A percentile compares a stretch with the other conserved stretches of the same genome.
Conservation (phyloP, 2,329 filamentous ascomycete genomes). For the Penicillium sp. region DNA sequence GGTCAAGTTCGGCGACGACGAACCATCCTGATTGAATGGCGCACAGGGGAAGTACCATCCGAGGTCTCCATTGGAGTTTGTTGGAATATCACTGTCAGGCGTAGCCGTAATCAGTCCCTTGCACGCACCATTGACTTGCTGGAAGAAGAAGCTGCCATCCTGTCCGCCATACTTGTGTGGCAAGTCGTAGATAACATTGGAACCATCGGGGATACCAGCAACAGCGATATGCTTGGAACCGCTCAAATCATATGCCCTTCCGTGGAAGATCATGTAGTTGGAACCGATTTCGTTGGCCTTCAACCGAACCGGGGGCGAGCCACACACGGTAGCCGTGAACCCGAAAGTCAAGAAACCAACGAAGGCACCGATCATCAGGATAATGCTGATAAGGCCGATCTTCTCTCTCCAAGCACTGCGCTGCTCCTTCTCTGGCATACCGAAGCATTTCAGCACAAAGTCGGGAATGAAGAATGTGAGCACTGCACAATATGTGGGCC, state of each 20-base stretch:
- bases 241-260: slow-evolving; percentile 80
- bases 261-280: slow-evolving; percentile 96
- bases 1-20: slow-evolving; percentile 70
- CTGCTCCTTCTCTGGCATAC: slow-evolving; percentile 80
- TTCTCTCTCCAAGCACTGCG: slow-evolving; percentile 96
- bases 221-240: slow-evolving; percentile 75
- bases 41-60: slow-evolving; percentile 98
- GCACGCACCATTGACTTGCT: slow-evolving; percentile 96
- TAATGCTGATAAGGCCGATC: slow-evolving; percentile 94
- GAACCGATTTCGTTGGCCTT: slow-evolving; percentile 75
- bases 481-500: slow-evolving; percentile 93
- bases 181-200: slow-evolving; percentile 87
- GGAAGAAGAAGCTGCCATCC: slow-evolving; percentile 95
- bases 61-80: slow-evolving; percentile 68
- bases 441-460: slow-evolving; percentile 78
- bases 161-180: slow-evolving; percentile 76
- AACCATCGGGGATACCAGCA: slow-evolving; percentile 67
- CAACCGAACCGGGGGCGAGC: slow-evolving; percentile 66
- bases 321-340: slow-evolving; percentile 86
- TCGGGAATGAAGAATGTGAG: slow-evolving; percentile 94
- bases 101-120: slow-evolving; percentile 76
- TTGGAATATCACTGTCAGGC: slow-evolving; percentile 69
- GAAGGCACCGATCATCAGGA: slow-evolving; percentile 78
- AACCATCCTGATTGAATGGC: slow-evolving; percentile 91
- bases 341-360: slow-evolving; percentile 97